phyloP scores from a whole-genome alignment of 129 eudicot genomes.

The Helianthus annuus region DNA sequence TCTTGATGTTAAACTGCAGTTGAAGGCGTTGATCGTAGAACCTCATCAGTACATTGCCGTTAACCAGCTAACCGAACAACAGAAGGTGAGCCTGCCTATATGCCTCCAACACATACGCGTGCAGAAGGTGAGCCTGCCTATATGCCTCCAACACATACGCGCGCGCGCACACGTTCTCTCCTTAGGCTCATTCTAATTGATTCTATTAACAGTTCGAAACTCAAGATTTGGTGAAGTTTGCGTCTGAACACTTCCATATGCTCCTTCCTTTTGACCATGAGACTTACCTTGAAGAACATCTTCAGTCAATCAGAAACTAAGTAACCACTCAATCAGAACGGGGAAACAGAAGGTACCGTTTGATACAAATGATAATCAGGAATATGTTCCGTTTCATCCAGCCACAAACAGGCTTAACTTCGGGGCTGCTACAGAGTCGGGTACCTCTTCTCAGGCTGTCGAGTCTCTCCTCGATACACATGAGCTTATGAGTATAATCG shows the following conservation, averaged over 20 bases:
- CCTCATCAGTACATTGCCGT: constrained; percentile 38
- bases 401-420: not conserved
- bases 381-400: not conserved
- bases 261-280: constrained; percentile 38
- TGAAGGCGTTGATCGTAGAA: constrained; percentile 45
- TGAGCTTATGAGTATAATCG: not conserved
- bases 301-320: constrained; percentile 9
- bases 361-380: constrained; percentile 11
- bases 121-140: constrained; percentile 46
- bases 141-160: not conserved
- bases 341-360: constrained; percentile 13
- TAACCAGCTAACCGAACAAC: constrained; percentile 46
- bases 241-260: constrained; percentile 45
- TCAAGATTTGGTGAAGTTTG: constrained; percentile 39
- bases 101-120: not conserved
- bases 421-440: constrained; percentile 21
- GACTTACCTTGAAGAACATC: constrained; percentile 27
- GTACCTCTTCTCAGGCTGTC: constrained; percentile 19
- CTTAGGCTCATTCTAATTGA: constrained; percentile 1
- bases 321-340: constrained; percentile 24
- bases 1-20: constrained; percentile 53
- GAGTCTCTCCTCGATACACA: not conserved
- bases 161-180: not conserved
- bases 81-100: constrained; percentile 42
- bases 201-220: constrained; percentile 42